Evolutionary conservation across 2,329 filamentous ascomycete species (phyloP).

Genomic region (Trichoderma gracile): DNA sequence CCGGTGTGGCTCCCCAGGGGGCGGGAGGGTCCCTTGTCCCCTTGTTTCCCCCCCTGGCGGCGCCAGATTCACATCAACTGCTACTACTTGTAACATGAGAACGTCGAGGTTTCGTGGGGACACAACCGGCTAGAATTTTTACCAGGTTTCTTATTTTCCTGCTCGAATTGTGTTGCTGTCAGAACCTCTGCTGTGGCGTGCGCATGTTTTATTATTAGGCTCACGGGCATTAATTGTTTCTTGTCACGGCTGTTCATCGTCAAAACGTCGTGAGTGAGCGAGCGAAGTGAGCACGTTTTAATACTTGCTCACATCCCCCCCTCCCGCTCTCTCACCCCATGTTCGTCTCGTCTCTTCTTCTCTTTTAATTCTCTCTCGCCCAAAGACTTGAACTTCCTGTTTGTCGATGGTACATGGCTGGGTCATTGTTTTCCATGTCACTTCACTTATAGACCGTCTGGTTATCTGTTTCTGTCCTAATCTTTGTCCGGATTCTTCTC

Average conservation of each 20-base stretch:
- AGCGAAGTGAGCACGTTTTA: conserved; percentile 19
- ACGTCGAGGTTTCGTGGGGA: conserved; percentile 27
- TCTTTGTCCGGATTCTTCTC: neutral
- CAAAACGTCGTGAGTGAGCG: too few relatives aligned
- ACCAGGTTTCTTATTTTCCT: neutral
- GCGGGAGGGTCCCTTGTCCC: neutral
- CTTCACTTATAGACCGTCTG: neutral
- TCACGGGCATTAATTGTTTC: neutral
- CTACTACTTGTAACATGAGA: too few relatives aligned
- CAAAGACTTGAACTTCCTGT: neutral
- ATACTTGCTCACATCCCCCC: conserved; percentile 21
- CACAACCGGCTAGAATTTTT: conserved; percentile 22
- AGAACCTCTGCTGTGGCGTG: neutral
- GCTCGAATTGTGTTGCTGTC: too few relatives aligned
- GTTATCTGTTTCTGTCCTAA: neutral
- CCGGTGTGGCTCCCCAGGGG: neutral
- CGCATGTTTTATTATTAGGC: conserved; percentile 5
- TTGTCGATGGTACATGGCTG: neutral
- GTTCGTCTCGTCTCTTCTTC: neutral
- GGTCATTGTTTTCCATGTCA: neutral
- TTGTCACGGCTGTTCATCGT: too few relatives aligned
- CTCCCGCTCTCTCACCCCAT: neutral
- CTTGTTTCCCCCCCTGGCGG: too few relatives aligned
- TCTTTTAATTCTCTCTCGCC: neutral
- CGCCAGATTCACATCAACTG: too few relatives aligned